Evolutionary conservation across 2,329 filamentous ascomycete species (phyloP).

Genomic region (Aspergillus thermomutatus): DNA sequence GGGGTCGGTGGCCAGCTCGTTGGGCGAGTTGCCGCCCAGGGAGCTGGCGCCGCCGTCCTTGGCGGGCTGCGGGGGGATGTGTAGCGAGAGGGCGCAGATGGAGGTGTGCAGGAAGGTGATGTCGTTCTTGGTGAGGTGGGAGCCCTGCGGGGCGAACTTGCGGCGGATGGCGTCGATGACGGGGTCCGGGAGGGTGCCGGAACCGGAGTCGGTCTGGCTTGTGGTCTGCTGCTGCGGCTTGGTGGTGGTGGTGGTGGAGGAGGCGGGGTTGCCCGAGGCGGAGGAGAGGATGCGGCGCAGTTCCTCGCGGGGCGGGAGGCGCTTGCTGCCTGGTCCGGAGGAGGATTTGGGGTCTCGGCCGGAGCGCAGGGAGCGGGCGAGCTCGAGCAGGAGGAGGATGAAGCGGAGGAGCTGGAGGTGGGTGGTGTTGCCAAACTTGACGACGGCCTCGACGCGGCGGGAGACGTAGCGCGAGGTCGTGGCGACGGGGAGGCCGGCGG

Average conservation of each 20-base stretch:
- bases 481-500: constrained; percentile 32
- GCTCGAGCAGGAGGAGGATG: constrained; percentile 44
- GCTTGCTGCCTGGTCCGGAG: constrained; percentile 35
- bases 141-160: constrained; percentile 39
- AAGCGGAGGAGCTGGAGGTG: constrained; percentile 44
- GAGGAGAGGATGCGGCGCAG: constrained; percentile 36
- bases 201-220: constrained; percentile 9
- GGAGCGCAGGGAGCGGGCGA: constrained; percentile 35
- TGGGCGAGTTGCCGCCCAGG: constrained; percentile 33
- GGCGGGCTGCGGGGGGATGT: constrained; percentile 42
- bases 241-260: constrained; percentile 14
- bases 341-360: constrained; percentile 20
- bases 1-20: constrained; percentile 42
- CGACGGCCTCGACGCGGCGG: constrained; percentile 39
- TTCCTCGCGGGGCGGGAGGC: constrained; percentile 39
- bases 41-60: constrained; percentile 35
- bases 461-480: constrained; percentile 45
- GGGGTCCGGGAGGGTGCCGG: constrained; percentile 31
- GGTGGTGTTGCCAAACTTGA: constrained; percentile 37
- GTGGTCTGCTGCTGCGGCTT: constrained; percentile 9
- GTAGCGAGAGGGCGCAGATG: constrained; percentile 45
- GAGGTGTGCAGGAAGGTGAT: constrained; percentile 44
- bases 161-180: constrained; percentile 41
- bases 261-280: constrained; percentile 16
- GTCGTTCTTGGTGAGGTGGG: constrained; percentile 35